A percentile compares a stretch with the other conserved stretches of the same genome.
Conservation (phyloP, 2,329 filamentous ascomycete species). For the Cryphonectria radicalis region DNA sequence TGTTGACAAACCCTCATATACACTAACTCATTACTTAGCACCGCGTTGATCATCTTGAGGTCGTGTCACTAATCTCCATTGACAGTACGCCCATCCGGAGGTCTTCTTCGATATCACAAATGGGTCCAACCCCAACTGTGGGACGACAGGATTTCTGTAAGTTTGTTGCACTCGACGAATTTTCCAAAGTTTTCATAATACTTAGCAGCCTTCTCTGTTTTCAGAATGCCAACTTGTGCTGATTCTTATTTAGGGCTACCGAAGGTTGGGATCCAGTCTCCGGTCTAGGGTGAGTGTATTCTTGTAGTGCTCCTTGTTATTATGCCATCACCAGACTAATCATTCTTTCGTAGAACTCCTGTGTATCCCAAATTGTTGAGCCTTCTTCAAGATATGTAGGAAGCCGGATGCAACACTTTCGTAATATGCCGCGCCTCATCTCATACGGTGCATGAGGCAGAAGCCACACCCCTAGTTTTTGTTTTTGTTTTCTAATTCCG, state of each 20-base stretch:
- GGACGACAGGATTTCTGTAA: constrained; percentile 45
- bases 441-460: neutral
- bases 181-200: neutral
- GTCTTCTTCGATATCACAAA: constrained; percentile 40
- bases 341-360: constrained; percentile 34
- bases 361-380: constrained; percentile 41
- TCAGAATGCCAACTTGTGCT: neutral
- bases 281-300: constrained; percentile 40
- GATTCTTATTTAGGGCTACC: constrained; percentile 33
- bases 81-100: constrained; percentile 36
- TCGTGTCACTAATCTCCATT: neutral
- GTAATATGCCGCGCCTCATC: neutral
- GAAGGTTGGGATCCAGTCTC: constrained; percentile 47
- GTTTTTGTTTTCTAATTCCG: neutral
- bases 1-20: neutral
- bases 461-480: neutral
- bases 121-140: constrained; percentile 44
- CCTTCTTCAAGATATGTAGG: constrained; percentile 35
- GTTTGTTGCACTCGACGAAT: neutral
- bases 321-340: neutral
- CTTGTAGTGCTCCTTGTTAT: neutral
- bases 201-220: neutral
- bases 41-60: too few species aligned
- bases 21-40: too few species aligned
- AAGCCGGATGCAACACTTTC: neutral